phyloP scores from a whole-genome alignment of 768 basidiomycete genomes.

The Serendipita vermifera region DNA sequence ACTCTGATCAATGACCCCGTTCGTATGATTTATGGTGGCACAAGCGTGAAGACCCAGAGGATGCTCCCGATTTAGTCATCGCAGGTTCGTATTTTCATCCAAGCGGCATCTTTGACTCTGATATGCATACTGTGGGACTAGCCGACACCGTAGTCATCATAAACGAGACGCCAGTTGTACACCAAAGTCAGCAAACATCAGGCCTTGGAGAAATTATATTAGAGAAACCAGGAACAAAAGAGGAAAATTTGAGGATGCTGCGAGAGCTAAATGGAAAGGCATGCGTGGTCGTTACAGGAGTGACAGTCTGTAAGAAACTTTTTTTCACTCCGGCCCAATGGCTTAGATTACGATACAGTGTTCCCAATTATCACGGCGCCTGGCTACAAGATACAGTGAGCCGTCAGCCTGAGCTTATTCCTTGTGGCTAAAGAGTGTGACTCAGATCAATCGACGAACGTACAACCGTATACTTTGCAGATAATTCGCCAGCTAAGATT shows the following conservation, averaged over 20 bases:
- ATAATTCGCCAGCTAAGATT: conserved; percentile 44
- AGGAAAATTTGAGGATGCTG: conserved; percentile 78
- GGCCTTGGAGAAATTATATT: conserved; percentile 46
- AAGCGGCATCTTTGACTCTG: neutral
- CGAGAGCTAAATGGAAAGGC: conserved; percentile 71
- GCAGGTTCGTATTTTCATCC: conserved; percentile 33
- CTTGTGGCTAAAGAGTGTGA: neutral
- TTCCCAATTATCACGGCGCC: conserved; percentile 65
- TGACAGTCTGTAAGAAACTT: conserved; percentile 55
- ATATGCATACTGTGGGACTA: no score
- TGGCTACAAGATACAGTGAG: conserved; percentile 59
- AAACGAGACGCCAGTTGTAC: conserved; percentile 48
- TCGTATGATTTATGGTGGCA: conserved; percentile 4
- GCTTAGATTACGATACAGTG: conserved; percentile 29
- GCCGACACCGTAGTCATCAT: conserved; percentile 95
- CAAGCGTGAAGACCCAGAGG: conserved; percentile 43
- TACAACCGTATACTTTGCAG: conserved; percentile 61
- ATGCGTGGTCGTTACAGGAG: conserved; percentile 89
- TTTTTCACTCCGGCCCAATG: neutral
- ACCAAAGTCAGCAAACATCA: conserved; percentile 42
- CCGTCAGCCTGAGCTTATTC: neutral
- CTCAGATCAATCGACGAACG: conserved; percentile 70
- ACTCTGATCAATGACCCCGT: neutral
- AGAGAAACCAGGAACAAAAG: conserved; percentile 73
- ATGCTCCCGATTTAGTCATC: conserved; percentile 70